Evolutionary conservation across 768 basidiomycete species (phyloP).

Genomic region (Psilocybe azurescens): DNA sequence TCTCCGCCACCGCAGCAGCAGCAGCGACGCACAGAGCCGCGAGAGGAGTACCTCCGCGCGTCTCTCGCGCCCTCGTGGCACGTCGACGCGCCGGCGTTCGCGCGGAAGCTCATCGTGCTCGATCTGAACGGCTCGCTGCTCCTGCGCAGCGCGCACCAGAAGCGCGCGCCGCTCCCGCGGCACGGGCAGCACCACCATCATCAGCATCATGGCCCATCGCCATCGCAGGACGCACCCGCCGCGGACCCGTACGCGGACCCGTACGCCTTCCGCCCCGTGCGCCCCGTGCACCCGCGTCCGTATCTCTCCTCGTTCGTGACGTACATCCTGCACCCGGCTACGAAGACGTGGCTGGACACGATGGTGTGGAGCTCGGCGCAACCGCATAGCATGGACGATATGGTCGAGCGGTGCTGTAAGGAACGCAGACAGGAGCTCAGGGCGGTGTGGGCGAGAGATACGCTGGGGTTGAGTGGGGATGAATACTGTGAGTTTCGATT

Average conservation of each 20-base stretch:
- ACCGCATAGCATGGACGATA: conserved; percentile 76
- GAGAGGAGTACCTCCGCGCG: background rate
- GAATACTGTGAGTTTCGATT: conserved; percentile 65
- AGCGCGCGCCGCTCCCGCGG: conserved; percentile 12
- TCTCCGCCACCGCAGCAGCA: background rate
- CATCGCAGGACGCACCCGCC: background rate
- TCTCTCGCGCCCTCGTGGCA: background rate
- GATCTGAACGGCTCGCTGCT: conserved; percentile 82
- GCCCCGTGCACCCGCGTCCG: conserved; percentile 61
- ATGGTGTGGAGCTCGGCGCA: conserved; percentile 93
- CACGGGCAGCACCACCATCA: background rate
- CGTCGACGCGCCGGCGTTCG: conserved; percentile 27
- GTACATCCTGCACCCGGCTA: conserved; percentile 67
- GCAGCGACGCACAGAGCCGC: background rate
- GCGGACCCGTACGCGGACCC: conserved; percentile 26
- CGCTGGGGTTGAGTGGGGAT: conserved; percentile 62
- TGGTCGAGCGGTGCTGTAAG: conserved; percentile 71
- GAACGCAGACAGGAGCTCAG: conserved; percentile 44
- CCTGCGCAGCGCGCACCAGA: conserved; percentile 52
- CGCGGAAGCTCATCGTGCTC: conserved; percentile 72
- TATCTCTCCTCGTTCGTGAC: conserved; percentile 65
- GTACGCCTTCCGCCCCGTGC: conserved; percentile 32
- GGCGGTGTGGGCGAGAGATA: conserved; percentile 83
- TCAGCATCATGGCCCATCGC: background rate
- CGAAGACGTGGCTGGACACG: conserved; percentile 73